Evolutionary conservation across 2,329 filamentous ascomycete genomes (phyloP), one percentile per base, ranked within the genome.

Genomic region (Venturia carpophila): DNA sequence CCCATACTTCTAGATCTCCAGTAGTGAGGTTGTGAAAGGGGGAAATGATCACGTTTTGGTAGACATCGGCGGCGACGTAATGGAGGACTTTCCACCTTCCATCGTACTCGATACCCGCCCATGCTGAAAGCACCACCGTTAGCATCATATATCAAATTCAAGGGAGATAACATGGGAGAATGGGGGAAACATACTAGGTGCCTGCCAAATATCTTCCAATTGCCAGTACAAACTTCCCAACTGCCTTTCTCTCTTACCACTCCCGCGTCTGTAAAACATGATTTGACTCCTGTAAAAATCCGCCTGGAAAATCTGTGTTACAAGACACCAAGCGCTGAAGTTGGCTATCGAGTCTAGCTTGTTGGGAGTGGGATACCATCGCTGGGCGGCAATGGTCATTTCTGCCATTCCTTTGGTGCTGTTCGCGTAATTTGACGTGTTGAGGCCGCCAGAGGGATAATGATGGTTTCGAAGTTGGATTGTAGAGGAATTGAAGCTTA

Each of bases 151-250:
- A 11, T 34, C 49, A 34, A 2, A 34, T 15, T 7, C 6, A 10
- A 5, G 5, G 6, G 15, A 34, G 49, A n/a, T n/a, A n/a, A n/a
- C n/a, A n/a, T n/a, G n/a, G n/a, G n/a, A n/a, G n/a, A n/a, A n/a
- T n/a, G 49, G 27, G 17, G 24, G 10, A 55, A 7, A 55, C 49
- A 17, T 55, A 55, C 49, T 85, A 0, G 85, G 84, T 1, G 83
- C 84, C 68, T 85, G 83, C 84, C 84, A 86, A 66, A 85, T 82
- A 69, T 87, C 85, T 68, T 87, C 84, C 1, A 88, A 75, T 69
- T 87, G 85, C 85, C 85, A 88, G 71, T 87, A 87, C 5, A 88
- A 71, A 13, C 78, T 80, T 0, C 84, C 85, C 1, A 87, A 77
- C 68, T 87, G 83, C 0, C 83, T 77, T 67, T 87, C 80, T 0